Evolutionary conservation across 2,329 filamentous ascomycete species (phyloP).

Genomic region (Curvularia eragrostidis): DNA sequence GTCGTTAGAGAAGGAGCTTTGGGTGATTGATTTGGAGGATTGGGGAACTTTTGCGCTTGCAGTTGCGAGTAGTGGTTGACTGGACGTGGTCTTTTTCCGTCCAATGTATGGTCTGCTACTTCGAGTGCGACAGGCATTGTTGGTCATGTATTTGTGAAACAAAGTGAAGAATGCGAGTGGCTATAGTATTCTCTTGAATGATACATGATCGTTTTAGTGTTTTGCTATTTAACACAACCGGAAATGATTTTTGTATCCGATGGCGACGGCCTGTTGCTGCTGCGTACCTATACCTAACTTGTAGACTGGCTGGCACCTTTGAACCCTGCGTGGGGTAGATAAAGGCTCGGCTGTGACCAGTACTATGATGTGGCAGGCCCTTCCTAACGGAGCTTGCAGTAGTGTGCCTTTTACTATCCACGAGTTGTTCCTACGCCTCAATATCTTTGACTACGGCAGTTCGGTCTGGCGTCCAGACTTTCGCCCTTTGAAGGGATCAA

Average conservation of each 20-base stretch:
- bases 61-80: background rate
- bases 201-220: background rate
- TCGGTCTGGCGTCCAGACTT: too few relatives aligned
- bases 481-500: too few relatives aligned
- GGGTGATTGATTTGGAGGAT: constrained; percentile 11
- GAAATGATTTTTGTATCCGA: background rate
- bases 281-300: background rate
- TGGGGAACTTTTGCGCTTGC: background rate
- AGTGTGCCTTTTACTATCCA: background rate
- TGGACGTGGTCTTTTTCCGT: background rate
- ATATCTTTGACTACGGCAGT: background rate
- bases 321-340: background rate
- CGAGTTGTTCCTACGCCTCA: too few relatives aligned
- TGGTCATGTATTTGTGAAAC: background rate
- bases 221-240: background rate
- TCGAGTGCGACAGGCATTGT: background rate
- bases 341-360: background rate
- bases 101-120: background rate
- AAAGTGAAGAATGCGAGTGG: background rate
- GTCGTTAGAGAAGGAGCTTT: constrained; percentile 15
- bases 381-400: background rate
- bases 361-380: background rate
- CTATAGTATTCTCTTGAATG: background rate
- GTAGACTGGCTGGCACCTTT: background rate
- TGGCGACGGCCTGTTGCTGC: background rate